A percentile compares a stretch with the other conserved stretches of the same genome.
Evolutionary conservation across 2,329 filamentous ascomycete genomes (phyloP).

Genomic region (Septoria linicola): DNA sequence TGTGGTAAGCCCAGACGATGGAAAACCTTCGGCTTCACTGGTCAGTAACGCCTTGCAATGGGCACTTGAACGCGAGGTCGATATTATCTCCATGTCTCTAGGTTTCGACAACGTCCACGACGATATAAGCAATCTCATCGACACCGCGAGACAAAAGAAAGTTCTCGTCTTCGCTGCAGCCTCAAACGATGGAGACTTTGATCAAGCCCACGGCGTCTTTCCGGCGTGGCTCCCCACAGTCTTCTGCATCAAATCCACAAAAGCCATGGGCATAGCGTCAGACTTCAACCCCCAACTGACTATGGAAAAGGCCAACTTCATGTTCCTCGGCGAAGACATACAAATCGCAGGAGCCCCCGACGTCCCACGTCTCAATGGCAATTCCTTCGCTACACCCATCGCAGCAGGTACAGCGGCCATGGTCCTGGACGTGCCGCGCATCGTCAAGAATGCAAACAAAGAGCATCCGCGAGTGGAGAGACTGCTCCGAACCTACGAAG

Average conservation of each 20-base stretch:
- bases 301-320: neutral
- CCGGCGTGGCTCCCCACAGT: neutral
- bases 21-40: neutral
- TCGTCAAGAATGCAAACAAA: neutral
- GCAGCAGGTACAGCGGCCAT: neutral
- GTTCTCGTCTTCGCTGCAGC: neutral
- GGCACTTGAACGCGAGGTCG: neutral
- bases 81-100: neutral
- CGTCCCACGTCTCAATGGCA: neutral
- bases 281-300: neutral
- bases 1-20: neutral
- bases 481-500: neutral
- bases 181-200: neutral
- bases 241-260: neutral
- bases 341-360: neutral
- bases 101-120: neutral
- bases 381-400: neutral
- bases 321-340: neutral
- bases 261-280: neutral
- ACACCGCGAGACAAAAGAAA: neutral
- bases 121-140: neutral
- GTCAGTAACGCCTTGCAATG: neutral
- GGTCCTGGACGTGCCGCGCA: neutral
- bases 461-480: neutral
- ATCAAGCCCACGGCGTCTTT: neutral